These are phyloP conservation scores for Calocybe indica DNA, from an alignment of 768 basidiomycete species.

Conservation along the genomic window DNA sequence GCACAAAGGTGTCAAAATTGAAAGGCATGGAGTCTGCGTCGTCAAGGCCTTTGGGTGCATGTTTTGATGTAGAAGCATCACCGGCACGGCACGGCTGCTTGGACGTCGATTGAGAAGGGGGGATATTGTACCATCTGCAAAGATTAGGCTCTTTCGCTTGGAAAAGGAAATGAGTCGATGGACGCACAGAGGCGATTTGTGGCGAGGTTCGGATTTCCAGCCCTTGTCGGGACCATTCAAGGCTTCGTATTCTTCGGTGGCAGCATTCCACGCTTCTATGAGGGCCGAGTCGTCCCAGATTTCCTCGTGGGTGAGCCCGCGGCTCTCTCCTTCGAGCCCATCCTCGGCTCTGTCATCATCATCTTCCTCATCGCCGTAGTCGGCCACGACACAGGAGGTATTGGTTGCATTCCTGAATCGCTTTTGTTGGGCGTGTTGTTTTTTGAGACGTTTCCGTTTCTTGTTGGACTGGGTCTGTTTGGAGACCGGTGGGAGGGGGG, in stretches of 20 bases:
- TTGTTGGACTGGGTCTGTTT: conserved; percentile 52
- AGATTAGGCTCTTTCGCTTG: neutral
- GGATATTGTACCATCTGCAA: conserved; percentile 74
- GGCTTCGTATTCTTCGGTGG: conserved; percentile 73
- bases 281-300: conserved; percentile 86
- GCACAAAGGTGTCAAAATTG: conserved; percentile 67
- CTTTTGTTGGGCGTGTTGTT: conserved; percentile 25
- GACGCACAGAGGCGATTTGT: conserved; percentile 70
- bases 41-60: conserved; percentile 8
- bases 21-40: conserved; percentile 51
- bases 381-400: conserved; percentile 14
- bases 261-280: conserved; percentile 81
- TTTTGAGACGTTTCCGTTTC: conserved; percentile 18
- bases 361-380: conserved; percentile 10
- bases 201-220: conserved; percentile 68
- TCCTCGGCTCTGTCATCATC: conserved; percentile 23
- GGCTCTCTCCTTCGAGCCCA: conserved; percentile 47
- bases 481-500: conserved; percentile 27
- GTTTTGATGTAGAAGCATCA: neutral
- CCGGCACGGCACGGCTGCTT: conserved; percentile 3
- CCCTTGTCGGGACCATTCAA: conserved; percentile 62
- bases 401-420: conserved; percentile 18
- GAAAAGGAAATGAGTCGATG: neutral
- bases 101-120: conserved; percentile 23
- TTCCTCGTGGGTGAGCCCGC: conserved; percentile 64